phyloP scores from a whole-genome alignment of 2,329 filamentous ascomycete genomes.

The Calonectria henricotiae region DNA sequence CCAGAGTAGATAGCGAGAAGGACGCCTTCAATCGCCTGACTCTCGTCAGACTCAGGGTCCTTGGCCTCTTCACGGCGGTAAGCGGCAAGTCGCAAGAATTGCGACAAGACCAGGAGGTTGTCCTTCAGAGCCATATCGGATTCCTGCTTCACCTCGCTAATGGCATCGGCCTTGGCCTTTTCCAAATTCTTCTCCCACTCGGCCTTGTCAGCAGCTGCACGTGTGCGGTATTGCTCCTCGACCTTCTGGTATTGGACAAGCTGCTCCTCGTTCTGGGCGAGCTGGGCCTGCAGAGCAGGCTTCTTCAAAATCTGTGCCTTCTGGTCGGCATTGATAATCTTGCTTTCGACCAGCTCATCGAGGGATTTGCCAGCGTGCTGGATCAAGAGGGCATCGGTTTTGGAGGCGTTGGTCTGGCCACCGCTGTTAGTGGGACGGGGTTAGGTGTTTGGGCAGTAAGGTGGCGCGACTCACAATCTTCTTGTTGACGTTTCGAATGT shows the following conservation, averaged over 20 bases:
- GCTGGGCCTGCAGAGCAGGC: constrained; percentile 78
- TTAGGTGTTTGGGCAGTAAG: constrained; percentile 37
- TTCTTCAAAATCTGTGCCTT: constrained; percentile 85
- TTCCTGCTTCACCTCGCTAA: constrained; percentile 68
- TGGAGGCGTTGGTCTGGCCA: constrained; percentile 77
- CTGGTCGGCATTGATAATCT: constrained; percentile 87
- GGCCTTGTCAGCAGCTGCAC: constrained; percentile 72
- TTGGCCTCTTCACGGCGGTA: constrained; percentile 81
- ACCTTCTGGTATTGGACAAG: constrained; percentile 82
- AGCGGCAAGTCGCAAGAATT: constrained; percentile 86
- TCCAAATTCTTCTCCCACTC: constrained; percentile 73
- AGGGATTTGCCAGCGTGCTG: constrained; percentile 81
- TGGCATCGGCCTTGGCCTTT: constrained; percentile 70
- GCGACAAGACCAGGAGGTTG: constrained; percentile 80
- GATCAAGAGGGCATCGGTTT: constrained; percentile 79
- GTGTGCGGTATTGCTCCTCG: constrained; percentile 79
- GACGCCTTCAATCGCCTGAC: constrained; percentile 85
- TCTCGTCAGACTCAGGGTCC: constrained; percentile 78
- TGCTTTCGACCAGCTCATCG: constrained; percentile 79
- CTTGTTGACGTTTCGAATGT: constrained; percentile 92
- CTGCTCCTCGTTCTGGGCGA: constrained; percentile 82
- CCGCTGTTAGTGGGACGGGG: constrained; percentile 43
- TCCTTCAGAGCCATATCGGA: constrained; percentile 72
- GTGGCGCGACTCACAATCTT: constrained; percentile 81
- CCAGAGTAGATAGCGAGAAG: constrained; percentile 85